Evolutionary conservation across 2,329 filamentous ascomycete species (phyloP).

Genomic region (Colletotrichum euphorbiae): DNA sequence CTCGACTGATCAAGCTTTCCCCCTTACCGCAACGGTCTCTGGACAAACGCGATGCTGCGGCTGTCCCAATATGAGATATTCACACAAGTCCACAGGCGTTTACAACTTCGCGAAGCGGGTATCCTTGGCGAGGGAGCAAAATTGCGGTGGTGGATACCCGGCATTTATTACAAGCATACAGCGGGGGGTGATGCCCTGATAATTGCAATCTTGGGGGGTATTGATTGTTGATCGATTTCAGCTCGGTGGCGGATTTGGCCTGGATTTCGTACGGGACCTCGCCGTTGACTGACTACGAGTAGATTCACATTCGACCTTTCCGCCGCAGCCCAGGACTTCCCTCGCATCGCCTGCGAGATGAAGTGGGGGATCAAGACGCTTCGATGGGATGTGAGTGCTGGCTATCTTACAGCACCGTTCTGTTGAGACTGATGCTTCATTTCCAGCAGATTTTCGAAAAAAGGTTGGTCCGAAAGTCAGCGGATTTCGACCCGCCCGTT

Average conservation of each 20-base stretch:
- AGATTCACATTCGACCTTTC: conserved; percentile 46
- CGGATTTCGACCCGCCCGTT: conserved; percentile 54
- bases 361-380: conserved; percentile 40
- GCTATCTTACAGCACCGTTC: neutral
- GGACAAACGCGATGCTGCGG: neutral
- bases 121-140: conserved; percentile 41
- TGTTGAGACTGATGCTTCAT: neutral
- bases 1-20: conserved; percentile 11
- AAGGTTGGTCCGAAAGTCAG: conserved; percentile 51
- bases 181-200: too few species aligned
- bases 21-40: neutral
- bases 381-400: conserved; percentile 42
- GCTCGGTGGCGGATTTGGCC: too few species aligned
- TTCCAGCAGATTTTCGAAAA: conserved; percentile 50
- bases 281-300: neutral
- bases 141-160: conserved; percentile 31
- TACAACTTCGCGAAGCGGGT: conserved; percentile 51
- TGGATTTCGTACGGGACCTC: too few species aligned
- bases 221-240: too few species aligned
- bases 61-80: conserved; percentile 40
- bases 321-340: conserved; percentile 43
- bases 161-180: conserved; percentile 28
- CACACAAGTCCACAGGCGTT: conserved; percentile 54
- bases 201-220: too few species aligned
- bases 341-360: conserved; percentile 42